Evolutionary conservation across 2,329 filamentous ascomycete species (phyloP).

Genomic region (Stagonosporopsis rhizophila): DNA sequence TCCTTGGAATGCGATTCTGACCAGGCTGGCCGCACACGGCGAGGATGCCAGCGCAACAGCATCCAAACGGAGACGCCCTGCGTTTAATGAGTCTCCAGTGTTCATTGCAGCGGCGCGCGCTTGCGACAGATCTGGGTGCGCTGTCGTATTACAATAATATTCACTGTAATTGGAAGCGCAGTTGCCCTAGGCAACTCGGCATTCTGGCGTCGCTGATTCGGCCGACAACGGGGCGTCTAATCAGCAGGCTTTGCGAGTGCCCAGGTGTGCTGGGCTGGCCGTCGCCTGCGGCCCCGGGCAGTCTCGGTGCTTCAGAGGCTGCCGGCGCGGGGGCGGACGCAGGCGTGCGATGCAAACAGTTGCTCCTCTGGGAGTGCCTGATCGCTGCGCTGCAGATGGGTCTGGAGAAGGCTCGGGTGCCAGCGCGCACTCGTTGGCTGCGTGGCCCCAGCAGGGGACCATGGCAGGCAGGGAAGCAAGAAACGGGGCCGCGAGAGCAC

Average conservation of each 20-base stretch:
- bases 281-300: constrained; percentile 16
- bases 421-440: neutral
- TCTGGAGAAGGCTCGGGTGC: constrained; percentile 20
- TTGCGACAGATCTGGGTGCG: constrained; percentile 13
- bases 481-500: constrained; percentile 13
- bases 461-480: constrained; percentile 11
- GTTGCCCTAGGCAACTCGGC: constrained; percentile 25
- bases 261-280: constrained; percentile 1
- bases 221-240: constrained; percentile 16
- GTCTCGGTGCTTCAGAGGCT: constrained; percentile 19
- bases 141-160: constrained; percentile 21
- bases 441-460: constrained; percentile 1
- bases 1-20: constrained; percentile 12
- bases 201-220: constrained; percentile 16
- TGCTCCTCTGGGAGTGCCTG: constrained; percentile 17
- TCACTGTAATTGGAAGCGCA: constrained; percentile 19
- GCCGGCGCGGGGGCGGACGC: constrained; percentile 20
- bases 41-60: constrained; percentile 11
- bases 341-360: constrained; percentile 22
- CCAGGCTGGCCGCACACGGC: constrained; percentile 9
- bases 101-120: constrained; percentile 20
- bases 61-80: constrained; percentile 9
- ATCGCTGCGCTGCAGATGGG: constrained; percentile 16
- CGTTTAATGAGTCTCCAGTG: constrained; percentile 22
- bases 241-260: constrained; percentile 5